Percentiles rank a stretch among this genome's conserved stretches.
Evolutionary conservation across 2,329 filamentous ascomycete species (phyloP).

Genomic region (Alternaria gansuensis): DNA sequence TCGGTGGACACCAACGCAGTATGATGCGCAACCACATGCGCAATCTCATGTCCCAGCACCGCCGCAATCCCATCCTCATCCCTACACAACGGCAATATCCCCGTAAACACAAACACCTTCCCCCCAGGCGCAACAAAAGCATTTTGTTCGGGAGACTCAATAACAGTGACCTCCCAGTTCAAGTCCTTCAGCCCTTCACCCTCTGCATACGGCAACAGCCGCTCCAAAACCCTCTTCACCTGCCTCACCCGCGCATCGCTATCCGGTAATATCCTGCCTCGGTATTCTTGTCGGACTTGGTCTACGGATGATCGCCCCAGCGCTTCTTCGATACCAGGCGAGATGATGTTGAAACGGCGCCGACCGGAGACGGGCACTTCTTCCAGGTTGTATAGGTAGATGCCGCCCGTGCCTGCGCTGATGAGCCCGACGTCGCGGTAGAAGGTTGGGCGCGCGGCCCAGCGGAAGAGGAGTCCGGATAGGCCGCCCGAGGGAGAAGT

Average conservation of each 20-base stretch:
- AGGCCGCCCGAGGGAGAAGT: slow-evolving; percentile 23
- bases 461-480: slow-evolving; percentile 45
- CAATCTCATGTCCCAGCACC: slow-evolving; percentile 81
- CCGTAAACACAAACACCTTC: slow-evolving; percentile 81
- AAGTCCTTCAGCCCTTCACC: slow-evolving; percentile 53
- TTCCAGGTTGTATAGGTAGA: slow-evolving; percentile 76
- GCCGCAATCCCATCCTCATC: slow-evolving; percentile 76
- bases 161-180: slow-evolving; percentile 76
- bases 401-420: slow-evolving; percentile 56
- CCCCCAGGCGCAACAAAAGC: slow-evolving; percentile 81
- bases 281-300: slow-evolving; percentile 64
- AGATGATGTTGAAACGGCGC: slow-evolving; percentile 75
- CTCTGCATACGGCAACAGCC: slow-evolving; percentile 73
- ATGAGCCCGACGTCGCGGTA: slow-evolving; percentile 57
- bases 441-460: slow-evolving; percentile 58
- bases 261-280: slow-evolving; percentile 65
- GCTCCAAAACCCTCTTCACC: slow-evolving; percentile 71
- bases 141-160: slow-evolving; percentile 73
- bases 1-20: slow-evolving; percentile 37
- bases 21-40: slow-evolving; percentile 67
- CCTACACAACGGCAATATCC: slow-evolving; percentile 72
- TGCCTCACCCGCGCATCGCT: slow-evolving; percentile 65
- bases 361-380: slow-evolving; percentile 76
- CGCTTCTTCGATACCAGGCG: slow-evolving; percentile 63
- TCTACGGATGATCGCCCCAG: slow-evolving; percentile 65